Base-by-base conservation (phyloP, 768 basidiomycete genomes). In the Leccinum variicolor region DNA sequence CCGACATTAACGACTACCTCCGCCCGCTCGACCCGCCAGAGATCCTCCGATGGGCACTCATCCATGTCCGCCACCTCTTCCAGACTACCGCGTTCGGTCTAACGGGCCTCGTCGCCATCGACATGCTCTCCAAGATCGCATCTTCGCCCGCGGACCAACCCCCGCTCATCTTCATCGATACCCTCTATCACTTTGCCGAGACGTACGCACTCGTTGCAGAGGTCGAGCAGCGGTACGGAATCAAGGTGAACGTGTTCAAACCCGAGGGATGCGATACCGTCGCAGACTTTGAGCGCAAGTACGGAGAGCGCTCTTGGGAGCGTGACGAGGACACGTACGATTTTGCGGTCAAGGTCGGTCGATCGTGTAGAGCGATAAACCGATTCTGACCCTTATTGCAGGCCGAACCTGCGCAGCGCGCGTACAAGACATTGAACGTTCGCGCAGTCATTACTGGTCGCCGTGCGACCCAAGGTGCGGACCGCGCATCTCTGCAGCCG, bases 61-160 rank as follows among this genome's bases (percentile, higher is more conserved):
- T 83, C 46, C 79, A 92, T 64, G 76, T 98, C 17, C 90, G 94
- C 0, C 80, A 81, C 7, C 77, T 98, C 19, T 86, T 85, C 73
- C 96, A 99, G 71, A 98, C 97, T 6, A 98, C 96, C 6, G 96
- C 97, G 0, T 96, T 99, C 68, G 97, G 97, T 7, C 80, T 98
- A 58, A 98, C 95, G 0, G 96, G 97, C 10, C 85, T 95, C 53
- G 94, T 93, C 55, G 87, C 94, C 19, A 86, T 92, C 59, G 94
- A 97, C 71, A 97, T 99, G 92, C 84, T 98, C 54, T 88, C 91
- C 33, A 90, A 91, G 71, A 77, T 94, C 60, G 86, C 87, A 3
- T 58, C 76, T 26, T 69, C 75, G 1, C 14, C 17, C 81, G n/a
- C 76, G 13, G 68, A 83, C 0, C 65, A 36, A 19, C 91, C 91